These are phyloP conservation scores for Leccinum ochraceum DNA, from an alignment of 768 basidiomycete genomes.

Conservation along the genomic window DNA sequence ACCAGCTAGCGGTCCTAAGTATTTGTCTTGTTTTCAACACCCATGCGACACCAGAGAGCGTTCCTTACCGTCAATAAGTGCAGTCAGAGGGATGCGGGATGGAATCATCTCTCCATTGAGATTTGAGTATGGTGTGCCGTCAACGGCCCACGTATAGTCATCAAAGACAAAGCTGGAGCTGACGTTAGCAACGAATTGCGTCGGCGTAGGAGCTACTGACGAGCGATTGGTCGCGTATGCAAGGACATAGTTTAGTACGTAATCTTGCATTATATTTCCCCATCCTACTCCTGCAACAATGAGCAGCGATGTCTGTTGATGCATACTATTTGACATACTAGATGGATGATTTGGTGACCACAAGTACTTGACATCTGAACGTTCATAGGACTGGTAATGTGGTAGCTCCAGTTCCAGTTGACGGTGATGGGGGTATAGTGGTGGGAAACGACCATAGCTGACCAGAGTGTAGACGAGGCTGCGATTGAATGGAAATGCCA, in stretches of 20 bases:
- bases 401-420: constrained; percentile 40
- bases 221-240: constrained; percentile 35
- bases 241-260: constrained; percentile 35
- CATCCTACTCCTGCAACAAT: constrained; percentile 34
- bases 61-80: constrained; percentile 35
- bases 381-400: constrained; percentile 40
- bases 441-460: constrained; percentile 33
- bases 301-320: constrained; percentile 1
- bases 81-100: constrained; percentile 39
- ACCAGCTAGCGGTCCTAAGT: constrained; percentile 40
- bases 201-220: constrained; percentile 22
- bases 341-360: constrained; percentile 49
- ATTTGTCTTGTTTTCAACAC: not conserved
- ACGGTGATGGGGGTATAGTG: constrained; percentile 40
- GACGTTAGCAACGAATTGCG: not conserved
- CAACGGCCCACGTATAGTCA: constrained; percentile 42
- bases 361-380: constrained; percentile 38
- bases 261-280: constrained; percentile 42
- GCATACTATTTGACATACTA: not conserved
- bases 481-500: constrained; percentile 25
- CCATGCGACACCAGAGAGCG: not conserved
- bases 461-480: constrained; percentile 19
- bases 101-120: constrained; percentile 38
- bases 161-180: constrained; percentile 40
- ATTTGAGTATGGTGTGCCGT: constrained; percentile 35